Conservation (phyloP, 805 yeast species). For the Debaryomyces hansenii region DNA sequence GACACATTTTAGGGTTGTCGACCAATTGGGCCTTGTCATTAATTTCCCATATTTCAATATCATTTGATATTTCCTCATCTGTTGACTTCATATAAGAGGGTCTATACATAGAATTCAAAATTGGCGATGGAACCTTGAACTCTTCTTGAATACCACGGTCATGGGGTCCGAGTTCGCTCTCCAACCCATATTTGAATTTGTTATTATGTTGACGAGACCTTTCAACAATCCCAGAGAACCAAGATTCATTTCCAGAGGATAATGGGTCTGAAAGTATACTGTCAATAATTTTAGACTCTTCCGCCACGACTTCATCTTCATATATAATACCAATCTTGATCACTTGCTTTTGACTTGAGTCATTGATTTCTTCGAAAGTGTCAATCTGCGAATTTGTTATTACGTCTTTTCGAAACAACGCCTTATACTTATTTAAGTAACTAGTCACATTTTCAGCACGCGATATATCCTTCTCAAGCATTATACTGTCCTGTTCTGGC, state of each 20-base stretch:
- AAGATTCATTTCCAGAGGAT: conserved; percentile 26
- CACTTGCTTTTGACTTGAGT: conserved; percentile 7
- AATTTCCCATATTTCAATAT: conserved; percentile 22
- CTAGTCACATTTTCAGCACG: neutral
- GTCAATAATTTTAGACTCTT: conserved; percentile 32
- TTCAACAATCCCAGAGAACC: conserved; percentile 27
- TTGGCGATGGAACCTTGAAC: conserved; percentile 27
- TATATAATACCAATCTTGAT: conserved; percentile 36
- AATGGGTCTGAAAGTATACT: conserved; percentile 42
- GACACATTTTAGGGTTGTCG: conserved; percentile 14
- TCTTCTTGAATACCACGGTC: neutral
- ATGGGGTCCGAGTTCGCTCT: neutral
- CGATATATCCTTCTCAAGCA: neutral
- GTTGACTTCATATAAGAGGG: conserved; percentile 18
- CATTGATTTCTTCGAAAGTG: conserved; percentile 1
- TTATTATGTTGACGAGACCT: conserved; percentile 21
- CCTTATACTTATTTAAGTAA: conserved; percentile 11
- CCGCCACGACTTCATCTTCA: conserved; percentile 20
- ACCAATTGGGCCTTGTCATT: conserved; percentile 8
- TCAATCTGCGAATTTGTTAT: conserved; percentile 11
- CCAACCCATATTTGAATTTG: conserved; percentile 16
- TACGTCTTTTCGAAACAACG: conserved; percentile 20
- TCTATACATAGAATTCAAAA: conserved; percentile 25
- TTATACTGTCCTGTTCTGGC: neutral
- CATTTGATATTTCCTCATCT: conserved; percentile 9